phyloP scores from a whole-genome alignment of 176 grass and related monocot species.

The Raddia guianensis region DNA sequence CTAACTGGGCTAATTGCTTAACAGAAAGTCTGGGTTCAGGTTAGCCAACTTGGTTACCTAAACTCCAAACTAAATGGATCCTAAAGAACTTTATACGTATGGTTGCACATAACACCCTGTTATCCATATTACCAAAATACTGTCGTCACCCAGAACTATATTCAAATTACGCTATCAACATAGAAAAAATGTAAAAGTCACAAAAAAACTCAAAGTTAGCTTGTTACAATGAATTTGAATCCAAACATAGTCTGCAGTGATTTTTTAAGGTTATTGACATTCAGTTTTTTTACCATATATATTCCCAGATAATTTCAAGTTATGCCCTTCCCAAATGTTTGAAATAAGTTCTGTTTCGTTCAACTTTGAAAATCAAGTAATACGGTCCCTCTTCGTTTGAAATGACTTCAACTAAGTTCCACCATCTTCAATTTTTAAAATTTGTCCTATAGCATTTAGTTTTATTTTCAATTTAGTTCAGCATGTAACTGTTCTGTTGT shows the following conservation, averaged over 20 bases:
- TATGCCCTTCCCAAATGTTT: neutral
- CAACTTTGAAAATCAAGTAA: neutral
- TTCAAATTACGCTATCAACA: neutral
- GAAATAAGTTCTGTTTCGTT: neutral
- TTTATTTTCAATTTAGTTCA: neutral
- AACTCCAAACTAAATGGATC: too few relatives aligned
- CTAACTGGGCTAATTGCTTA: too few relatives aligned
- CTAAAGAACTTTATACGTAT: neutral
- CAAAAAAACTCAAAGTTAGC: neutral
- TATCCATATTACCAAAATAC: neutral
- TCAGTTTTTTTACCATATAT: neutral
- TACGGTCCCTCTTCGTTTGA: neutral
- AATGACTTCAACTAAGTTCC: neutral
- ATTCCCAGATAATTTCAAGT: slow-evolving; percentile 4
- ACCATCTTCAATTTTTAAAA: neutral
- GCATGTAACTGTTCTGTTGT: neutral
- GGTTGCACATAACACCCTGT: neutral
- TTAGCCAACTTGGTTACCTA: too few relatives aligned
- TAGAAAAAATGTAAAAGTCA: neutral
- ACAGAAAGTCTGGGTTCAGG: too few relatives aligned
- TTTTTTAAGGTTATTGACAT: neutral
- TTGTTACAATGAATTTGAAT: neutral
- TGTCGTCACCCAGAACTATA: neutral
- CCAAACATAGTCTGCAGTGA: neutral
- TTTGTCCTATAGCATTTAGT: neutral